Evolutionary conservation across 306 rosid genomes (phyloP).

Genomic region (Myrica gale): DNA sequence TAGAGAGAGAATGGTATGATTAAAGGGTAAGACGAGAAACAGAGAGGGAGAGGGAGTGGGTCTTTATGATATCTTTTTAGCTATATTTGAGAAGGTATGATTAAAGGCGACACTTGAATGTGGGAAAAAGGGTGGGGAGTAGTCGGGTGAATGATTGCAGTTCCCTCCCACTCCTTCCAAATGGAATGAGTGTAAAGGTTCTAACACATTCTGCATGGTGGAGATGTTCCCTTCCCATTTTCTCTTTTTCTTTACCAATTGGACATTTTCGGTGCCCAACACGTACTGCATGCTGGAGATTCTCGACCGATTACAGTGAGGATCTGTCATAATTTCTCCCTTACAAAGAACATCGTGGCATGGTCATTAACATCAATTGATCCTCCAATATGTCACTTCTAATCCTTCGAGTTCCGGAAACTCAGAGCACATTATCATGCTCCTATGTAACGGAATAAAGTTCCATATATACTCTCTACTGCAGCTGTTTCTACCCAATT

Average conservation of each 20-base stretch:
- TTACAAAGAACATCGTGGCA: not conserved
- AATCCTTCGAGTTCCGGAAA: not conserved
- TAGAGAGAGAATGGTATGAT: not conserved
- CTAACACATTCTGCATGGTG: not conserved
- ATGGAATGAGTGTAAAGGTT: conserved; percentile 38
- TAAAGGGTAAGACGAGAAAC: conserved; percentile 2
- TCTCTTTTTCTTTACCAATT: conserved; percentile 38
- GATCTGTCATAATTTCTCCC: not conserved
- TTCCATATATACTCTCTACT: not conserved
- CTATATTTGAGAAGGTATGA: conserved; percentile 41
- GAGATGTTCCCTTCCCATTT: not conserved
- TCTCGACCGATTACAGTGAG: not conserved
- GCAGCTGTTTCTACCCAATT: no score
- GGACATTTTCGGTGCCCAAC: not conserved
- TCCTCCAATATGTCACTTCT: not conserved
- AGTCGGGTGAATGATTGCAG: conserved; percentile 69
- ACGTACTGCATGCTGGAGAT: not conserved
- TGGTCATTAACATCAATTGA: not conserved
- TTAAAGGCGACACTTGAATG: conserved; percentile 41
- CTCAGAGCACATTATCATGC: not conserved
- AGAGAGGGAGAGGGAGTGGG: conserved; percentile 21
- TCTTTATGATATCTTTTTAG: conserved; percentile 26
- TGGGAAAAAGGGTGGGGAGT: conserved; percentile 25
- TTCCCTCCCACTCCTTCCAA: conserved; percentile 40
- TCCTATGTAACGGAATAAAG: not conserved